Percentiles rank a stretch among this genome's conserved stretches.
Evolutionary conservation across 2,329 filamentous ascomycete genomes (phyloP).

Genomic region (Phoma herbarum): DNA sequence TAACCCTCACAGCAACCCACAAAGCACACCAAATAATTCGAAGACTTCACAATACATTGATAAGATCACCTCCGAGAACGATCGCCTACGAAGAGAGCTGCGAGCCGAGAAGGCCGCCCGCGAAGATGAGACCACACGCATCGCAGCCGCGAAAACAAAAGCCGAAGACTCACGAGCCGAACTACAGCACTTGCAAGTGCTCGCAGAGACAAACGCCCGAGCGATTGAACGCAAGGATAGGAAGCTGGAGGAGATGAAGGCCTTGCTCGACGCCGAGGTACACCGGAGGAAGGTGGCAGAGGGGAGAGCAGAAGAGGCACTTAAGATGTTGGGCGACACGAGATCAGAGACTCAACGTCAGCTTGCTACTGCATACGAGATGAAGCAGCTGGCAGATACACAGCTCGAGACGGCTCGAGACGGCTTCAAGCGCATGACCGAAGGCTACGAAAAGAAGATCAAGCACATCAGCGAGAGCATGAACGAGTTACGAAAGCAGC

Average conservation of each 20-base stretch:
- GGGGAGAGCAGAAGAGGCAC: constrained; percentile 67
- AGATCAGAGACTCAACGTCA: constrained; percentile 67
- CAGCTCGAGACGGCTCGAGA: constrained; percentile 74
- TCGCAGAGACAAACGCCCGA: constrained; percentile 75
- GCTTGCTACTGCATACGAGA: constrained; percentile 65
- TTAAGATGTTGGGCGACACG: constrained; percentile 69
- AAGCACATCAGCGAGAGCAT: constrained; percentile 64
- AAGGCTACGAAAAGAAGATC: constrained; percentile 48
- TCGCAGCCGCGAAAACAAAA: constrained; percentile 74
- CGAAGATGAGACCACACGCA: constrained; percentile 75
- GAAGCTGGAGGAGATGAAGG: constrained; percentile 74
- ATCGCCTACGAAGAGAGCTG: constrained; percentile 75
- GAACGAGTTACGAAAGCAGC: constrained; percentile 41
- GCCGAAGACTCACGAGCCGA: constrained; percentile 73
- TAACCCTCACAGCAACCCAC: constrained; percentile 39
- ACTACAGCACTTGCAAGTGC: constrained; percentile 73
- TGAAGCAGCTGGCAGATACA: constrained; percentile 62
- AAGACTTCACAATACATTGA: constrained; percentile 67
- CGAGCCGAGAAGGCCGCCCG: constrained; percentile 57
- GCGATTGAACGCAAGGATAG: constrained; percentile 76
- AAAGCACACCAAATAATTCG: constrained; percentile 38
- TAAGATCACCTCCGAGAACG: constrained; percentile 80
- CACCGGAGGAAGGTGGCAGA: constrained; percentile 68
- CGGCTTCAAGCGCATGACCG: constrained; percentile 74
- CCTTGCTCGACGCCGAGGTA: constrained; percentile 70